Percentiles rank a stretch among this genome's conserved stretches.
Evolutionary conservation across 2,329 filamentous ascomycete genomes (phyloP).

Genomic region (Xylaria arbuscula): DNA sequence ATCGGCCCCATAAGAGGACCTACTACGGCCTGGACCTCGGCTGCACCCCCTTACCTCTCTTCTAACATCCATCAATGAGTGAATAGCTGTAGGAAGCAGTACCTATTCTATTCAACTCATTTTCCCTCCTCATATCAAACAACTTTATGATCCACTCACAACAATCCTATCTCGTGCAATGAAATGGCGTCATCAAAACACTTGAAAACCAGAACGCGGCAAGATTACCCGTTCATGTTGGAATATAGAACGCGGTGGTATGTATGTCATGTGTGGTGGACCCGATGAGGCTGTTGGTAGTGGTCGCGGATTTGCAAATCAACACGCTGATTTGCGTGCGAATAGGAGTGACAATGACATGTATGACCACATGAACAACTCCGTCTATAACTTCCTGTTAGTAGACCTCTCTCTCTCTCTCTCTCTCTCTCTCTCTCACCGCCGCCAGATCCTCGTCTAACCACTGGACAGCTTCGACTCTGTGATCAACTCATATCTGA

Average conservation of each 20-base stretch:
- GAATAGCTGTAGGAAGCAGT: not conserved
- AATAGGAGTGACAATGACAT: constrained; percentile 90
- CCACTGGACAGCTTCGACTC: constrained; percentile 76
- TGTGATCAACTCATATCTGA: constrained; percentile 88
- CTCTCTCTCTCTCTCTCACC: no score
- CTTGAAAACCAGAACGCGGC: constrained; percentile 71
- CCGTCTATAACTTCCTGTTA: constrained; percentile 82
- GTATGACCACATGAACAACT: constrained; percentile 95
- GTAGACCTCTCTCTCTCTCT: constrained; percentile 37
- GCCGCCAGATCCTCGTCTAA: constrained; percentile 1
- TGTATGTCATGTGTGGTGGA: constrained; percentile 37
- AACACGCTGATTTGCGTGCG: not conserved
- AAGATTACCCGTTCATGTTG: constrained; percentile 81
- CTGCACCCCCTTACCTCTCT: constrained; percentile 10
- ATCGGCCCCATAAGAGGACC: not conserved
- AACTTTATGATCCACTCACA: not conserved
- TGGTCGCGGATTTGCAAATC: constrained; percentile 32
- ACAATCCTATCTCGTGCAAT: not conserved
- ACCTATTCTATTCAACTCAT: not conserved
- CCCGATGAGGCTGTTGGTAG: not conserved
- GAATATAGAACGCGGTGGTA: constrained; percentile 91
- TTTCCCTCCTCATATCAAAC: not conserved
- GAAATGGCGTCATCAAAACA: constrained; percentile 51
- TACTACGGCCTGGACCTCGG: constrained; percentile 8
- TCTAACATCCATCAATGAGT: not conserved